Conservation (phyloP, 2,329 filamentous ascomycete genomes). For the Myriosclerotinia curreyana region DNA sequence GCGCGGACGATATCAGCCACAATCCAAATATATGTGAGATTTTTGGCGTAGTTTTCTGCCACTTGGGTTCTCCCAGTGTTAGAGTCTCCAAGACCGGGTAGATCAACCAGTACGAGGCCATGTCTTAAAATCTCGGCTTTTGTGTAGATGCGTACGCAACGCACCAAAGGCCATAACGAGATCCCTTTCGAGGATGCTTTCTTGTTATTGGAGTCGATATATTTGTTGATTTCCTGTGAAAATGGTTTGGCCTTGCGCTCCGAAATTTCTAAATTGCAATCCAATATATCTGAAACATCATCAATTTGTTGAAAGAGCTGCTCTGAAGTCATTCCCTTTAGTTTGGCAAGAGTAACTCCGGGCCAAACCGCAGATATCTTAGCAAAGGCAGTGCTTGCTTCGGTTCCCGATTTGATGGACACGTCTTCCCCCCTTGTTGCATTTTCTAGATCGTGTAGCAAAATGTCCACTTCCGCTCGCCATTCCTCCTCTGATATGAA, state of each 20-base stretch:
- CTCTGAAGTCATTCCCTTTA: background rate
- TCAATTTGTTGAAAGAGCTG: background rate
- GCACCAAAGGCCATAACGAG: conserved; percentile 3
- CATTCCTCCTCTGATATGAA: background rate
- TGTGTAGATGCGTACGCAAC: conserved; percentile 1
- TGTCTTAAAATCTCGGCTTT: conserved; percentile 2
- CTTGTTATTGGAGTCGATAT: conserved; percentile 15
- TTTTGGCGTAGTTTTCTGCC: background rate
- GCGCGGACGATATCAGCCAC: conserved; percentile 14
- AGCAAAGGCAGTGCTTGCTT: conserved; percentile 1
- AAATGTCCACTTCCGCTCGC: background rate
- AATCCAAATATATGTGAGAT: background rate
- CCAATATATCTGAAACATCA: background rate
- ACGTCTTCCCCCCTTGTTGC: background rate
- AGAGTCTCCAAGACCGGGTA: conserved; percentile 14
- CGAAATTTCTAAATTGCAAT: background rate
- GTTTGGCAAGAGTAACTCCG: background rate
- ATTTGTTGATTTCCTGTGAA: background rate
- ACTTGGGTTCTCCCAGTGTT: background rate
- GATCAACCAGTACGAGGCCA: conserved; percentile 7
- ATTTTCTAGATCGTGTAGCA: background rate
- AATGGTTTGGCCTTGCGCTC: background rate
- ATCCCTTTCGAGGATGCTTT: background rate
- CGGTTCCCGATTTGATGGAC: background rate
- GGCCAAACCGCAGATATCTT: conserved; percentile 18